Evolutionary conservation across 2,329 filamentous ascomycete species (phyloP).

Genomic region (Pezicula carpinea): DNA sequence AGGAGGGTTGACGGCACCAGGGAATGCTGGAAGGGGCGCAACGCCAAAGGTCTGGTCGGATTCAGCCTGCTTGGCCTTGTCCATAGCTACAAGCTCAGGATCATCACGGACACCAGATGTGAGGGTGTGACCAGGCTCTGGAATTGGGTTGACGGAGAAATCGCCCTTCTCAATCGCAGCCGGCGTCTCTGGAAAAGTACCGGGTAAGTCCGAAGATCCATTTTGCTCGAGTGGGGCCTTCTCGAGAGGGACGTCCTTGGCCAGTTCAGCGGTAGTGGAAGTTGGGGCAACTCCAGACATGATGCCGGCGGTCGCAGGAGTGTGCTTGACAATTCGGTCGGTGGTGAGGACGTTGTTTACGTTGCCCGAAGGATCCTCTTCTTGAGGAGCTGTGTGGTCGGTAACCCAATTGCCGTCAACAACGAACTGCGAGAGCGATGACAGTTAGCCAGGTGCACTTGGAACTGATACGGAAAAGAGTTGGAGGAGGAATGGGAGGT

Average conservation of each 20-base stretch:
- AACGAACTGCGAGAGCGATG: constrained; percentile 63
- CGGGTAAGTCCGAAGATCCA: constrained; percentile 51
- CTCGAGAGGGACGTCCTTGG: constrained; percentile 62
- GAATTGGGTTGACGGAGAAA: constrained; percentile 54
- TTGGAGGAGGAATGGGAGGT: constrained; percentile 13
- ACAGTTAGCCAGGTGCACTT: neutral
- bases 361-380: constrained; percentile 78
- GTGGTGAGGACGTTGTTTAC: constrained; percentile 87
- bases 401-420: constrained; percentile 88
- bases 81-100: constrained; percentile 66
- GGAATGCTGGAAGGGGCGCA: constrained; percentile 58
- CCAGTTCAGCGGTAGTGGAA: constrained; percentile 68
- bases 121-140: constrained; percentile 61
- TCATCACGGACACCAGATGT: constrained; percentile 75
- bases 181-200: constrained; percentile 71
- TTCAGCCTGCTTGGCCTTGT: constrained; percentile 24
- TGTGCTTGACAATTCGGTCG: constrained; percentile 57
- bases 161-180: constrained; percentile 37
- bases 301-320: constrained; percentile 41
- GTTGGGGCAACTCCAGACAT: constrained; percentile 66
- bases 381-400: constrained; percentile 75
- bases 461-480: constrained; percentile 6
- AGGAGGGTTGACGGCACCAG: constrained; percentile 65
- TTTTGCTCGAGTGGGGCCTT: constrained; percentile 22
- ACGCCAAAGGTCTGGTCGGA: constrained; percentile 47